These are phyloP conservation scores for Ceratobasidium sp. DNA, from an alignment of 1,284 basidiomycete genomes.

Conservation along the genomic window DNA sequence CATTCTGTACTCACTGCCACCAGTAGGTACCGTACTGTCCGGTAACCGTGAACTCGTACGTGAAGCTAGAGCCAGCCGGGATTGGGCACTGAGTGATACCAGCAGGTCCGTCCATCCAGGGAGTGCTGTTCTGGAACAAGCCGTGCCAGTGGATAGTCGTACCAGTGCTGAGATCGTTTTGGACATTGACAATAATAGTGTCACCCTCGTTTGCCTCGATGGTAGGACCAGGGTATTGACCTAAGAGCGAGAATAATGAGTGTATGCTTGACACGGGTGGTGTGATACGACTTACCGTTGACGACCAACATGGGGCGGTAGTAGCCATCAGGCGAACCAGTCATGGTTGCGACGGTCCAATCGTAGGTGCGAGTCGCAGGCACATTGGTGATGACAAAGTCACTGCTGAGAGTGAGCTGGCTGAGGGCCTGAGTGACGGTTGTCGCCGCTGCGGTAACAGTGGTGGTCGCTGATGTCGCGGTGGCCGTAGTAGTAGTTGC, in stretches of 20 bases:
- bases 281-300: slow-evolving; percentile 46
- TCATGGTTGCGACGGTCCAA: slow-evolving; percentile 9
- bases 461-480: background rate
- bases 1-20: slow-evolving; percentile 26
- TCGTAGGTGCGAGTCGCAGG: slow-evolving; percentile 28
- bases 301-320: slow-evolving; percentile 46
- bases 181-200: slow-evolving; percentile 46
- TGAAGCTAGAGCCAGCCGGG: slow-evolving; percentile 47
- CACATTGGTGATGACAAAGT: slow-evolving; percentile 29
- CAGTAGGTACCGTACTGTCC: slow-evolving; percentile 40
- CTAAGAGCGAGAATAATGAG: slow-evolving; percentile 41
- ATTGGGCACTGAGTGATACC: slow-evolving; percentile 51
- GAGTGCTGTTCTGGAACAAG: slow-evolving; percentile 44
- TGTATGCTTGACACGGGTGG: slow-evolving; percentile 34
- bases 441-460: background rate
- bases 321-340: slow-evolving; percentile 43
- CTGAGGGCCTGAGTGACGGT: background rate
- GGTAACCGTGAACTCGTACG: slow-evolving; percentile 47
- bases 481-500: background rate
- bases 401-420: slow-evolving; percentile 17
- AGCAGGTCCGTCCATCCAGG: slow-evolving; percentile 46
- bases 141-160: slow-evolving; percentile 50
- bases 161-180: slow-evolving; percentile 44
- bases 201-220: slow-evolving; percentile 43
- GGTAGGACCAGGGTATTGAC: slow-evolving; percentile 18